Percentiles rank a stretch among this genome's conserved stretches.
phyloP scores from a whole-genome alignment of 2,329 filamentous ascomycete genomes.

The Talaromyces atroroseus region DNA sequence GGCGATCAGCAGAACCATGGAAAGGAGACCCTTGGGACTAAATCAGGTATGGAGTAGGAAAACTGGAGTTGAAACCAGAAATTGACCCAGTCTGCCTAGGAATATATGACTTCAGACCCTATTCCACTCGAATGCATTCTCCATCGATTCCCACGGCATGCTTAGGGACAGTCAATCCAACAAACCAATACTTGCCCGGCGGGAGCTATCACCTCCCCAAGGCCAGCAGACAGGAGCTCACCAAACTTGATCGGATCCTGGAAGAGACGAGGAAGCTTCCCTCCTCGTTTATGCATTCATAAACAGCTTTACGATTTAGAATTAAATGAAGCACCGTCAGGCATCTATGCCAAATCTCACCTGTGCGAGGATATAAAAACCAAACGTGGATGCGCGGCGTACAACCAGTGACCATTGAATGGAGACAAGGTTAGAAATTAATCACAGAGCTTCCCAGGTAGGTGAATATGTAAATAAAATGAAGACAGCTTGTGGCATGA shows the following conservation, averaged over 20 bases:
- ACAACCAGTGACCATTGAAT: not conserved
- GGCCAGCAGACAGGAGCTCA: too few species aligned
- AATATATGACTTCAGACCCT: not conserved
- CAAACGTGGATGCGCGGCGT: too few species aligned
- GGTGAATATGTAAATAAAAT: not conserved
- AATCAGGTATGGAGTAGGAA: not conserved
- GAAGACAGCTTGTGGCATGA: not conserved
- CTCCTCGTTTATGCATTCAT: not conserved
- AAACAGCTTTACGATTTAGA: too few species aligned
- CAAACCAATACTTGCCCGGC: not conserved
- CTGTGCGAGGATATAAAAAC: too few species aligned
- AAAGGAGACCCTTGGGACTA: not conserved
- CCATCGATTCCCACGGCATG: not conserved
- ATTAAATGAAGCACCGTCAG: too few species aligned
- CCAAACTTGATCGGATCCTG: not conserved
- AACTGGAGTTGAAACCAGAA: not conserved
- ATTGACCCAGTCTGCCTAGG: not conserved
- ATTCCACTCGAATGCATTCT: not conserved
- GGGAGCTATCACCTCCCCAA: too few species aligned
- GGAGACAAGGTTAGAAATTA: not conserved
- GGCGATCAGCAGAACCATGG: not conserved
- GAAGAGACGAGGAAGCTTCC: not conserved
- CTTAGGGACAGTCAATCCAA: not conserved
- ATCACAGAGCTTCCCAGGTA: too few species aligned
- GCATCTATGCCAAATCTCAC: too few species aligned